A percentile compares a stretch with the other conserved stretches of the same genome.
Evolutionary conservation across 83 land plant species (phyloP).

Genomic region (Diphasiastrum complanatum): DNA sequence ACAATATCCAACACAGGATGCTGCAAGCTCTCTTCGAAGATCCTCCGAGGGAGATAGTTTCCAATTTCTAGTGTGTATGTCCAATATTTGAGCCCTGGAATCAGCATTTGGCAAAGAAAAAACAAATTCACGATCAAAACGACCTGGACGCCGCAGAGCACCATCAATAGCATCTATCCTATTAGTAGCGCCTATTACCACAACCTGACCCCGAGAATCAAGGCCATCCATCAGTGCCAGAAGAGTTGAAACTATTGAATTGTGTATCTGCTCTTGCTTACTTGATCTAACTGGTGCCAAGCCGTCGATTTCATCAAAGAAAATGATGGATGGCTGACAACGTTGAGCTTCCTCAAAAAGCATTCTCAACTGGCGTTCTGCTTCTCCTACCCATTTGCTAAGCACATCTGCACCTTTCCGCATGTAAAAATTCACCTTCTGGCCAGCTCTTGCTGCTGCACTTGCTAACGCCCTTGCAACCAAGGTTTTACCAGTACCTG

Average conservation of each 20-base stretch:
- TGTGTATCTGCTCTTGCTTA: constrained; percentile 15
- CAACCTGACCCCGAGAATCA: constrained; percentile 28
- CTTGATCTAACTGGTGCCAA: constrained; percentile 12
- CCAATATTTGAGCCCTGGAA: neutral
- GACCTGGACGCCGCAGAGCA: constrained; percentile 87
- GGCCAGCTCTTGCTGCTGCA: constrained; percentile 5
- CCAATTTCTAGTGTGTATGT: constrained; percentile 3
- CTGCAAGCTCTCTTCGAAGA: neutral
- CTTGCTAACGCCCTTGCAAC: constrained; percentile 9
- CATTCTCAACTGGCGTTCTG: neutral
- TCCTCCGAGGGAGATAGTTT: neutral
- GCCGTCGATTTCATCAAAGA: constrained; percentile 19
- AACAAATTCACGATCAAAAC: constrained; percentile 89
- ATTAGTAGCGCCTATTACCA: constrained; percentile 94
- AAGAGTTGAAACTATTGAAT: constrained; percentile 13
- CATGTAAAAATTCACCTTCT: constrained; percentile 5
- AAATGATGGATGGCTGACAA: constrained; percentile 15
- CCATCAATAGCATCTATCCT: constrained; percentile 97
- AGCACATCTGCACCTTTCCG: constrained; percentile 17
- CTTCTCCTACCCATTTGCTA: constrained; percentile 12
- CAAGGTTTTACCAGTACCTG: constrained; percentile 13
- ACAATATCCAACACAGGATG: constrained; percentile 7
- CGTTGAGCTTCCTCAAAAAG: constrained; percentile 14
- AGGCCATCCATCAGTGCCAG: constrained; percentile 20
- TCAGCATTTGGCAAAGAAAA: constrained; percentile 37